A percentile compares a stretch with the other conserved stretches of the same genome.
Evolutionary conservation across 805 yeast species (phyloP).

Genomic region (Sugiyamaella valdiviana): DNA sequence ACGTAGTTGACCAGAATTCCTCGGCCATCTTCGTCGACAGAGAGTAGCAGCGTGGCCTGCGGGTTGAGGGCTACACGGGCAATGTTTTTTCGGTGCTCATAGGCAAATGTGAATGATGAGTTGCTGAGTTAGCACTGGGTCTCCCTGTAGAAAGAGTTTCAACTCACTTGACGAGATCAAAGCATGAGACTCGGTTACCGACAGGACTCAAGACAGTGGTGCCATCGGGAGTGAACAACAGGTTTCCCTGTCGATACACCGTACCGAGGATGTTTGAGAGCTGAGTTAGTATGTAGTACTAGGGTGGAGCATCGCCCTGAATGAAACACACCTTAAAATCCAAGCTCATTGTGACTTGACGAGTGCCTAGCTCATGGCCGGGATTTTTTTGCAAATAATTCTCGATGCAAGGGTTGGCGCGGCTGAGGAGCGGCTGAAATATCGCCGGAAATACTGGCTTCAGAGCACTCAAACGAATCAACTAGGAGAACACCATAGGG

Average conservation of each 20-base stretch:
- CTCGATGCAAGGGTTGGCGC: neutral
- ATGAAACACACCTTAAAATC: conserved; percentile 48
- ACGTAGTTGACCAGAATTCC: conserved; percentile 84
- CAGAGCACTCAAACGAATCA: no score
- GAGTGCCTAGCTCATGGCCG: neutral
- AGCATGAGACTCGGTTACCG: conserved; percentile 85
- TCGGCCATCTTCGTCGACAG: conserved; percentile 88
- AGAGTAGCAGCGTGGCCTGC: conserved; percentile 70
- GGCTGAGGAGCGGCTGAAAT: neutral
- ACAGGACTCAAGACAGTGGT: conserved; percentile 80
- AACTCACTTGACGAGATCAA: conserved; percentile 60
- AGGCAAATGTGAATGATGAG: conserved; percentile 80
- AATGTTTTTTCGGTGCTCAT: conserved; percentile 86
- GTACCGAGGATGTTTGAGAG: conserved; percentile 89
- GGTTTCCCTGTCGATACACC: conserved; percentile 88
- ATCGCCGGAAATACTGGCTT: no score
- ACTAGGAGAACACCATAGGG: no score
- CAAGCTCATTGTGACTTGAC: conserved; percentile 55
- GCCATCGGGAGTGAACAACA: conserved; percentile 82
- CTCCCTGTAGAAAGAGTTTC: neutral
- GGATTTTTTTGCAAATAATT: conserved; percentile 4
- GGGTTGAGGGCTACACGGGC: conserved; percentile 72
- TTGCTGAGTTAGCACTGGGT: conserved; percentile 32
- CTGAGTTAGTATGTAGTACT: conserved; percentile 30
- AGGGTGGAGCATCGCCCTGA: neutral